These are phyloP conservation scores for Bruguiera hainesii DNA, from an alignment of 441 rosid genomes.

Conservation along the genomic window DNA sequence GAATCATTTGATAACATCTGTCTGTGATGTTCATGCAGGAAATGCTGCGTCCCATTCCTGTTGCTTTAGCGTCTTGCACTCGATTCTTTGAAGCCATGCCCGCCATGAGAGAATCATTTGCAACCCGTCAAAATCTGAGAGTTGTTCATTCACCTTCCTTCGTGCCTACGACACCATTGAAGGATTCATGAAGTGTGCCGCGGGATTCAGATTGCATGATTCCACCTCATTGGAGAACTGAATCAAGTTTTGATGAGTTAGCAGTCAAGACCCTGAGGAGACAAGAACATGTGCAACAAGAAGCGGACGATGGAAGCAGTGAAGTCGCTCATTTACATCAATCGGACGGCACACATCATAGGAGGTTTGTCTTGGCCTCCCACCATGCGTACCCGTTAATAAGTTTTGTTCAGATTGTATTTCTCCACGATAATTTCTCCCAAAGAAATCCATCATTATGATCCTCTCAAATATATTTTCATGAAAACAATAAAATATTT, in stretches of 20 bases:
- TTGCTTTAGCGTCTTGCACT: conserved; percentile 93
- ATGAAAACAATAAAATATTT: too few species aligned
- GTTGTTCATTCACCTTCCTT: conserved; percentile 59
- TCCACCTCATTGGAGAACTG: conserved; percentile 60
- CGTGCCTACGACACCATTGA: conserved; percentile 52
- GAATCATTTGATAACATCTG: conserved; percentile 6
- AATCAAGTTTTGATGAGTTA: conserved; percentile 63
- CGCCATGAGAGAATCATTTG: conserved; percentile 95
- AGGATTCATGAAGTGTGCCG: conserved; percentile 34
- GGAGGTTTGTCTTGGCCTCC: conserved; percentile 92
- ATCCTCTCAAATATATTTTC: too few species aligned
- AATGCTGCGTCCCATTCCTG: conserved; percentile 95
- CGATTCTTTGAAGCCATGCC: conserved; percentile 96
- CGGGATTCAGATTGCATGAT: conserved; percentile 57
- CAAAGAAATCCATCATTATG: too few species aligned
- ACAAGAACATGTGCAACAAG: conserved; percentile 39
- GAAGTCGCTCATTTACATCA: conserved; percentile 33
- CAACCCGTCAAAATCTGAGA: conserved; percentile 76
- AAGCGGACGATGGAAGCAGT: conserved; percentile 42
- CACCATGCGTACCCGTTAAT: neutral
- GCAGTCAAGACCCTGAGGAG: conserved; percentile 38
- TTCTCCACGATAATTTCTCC: too few species aligned
- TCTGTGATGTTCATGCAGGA: conserved; percentile 41
- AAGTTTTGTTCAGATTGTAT: too few species aligned
- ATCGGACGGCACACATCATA: conserved; percentile 43